These are phyloP conservation scores for Umbilicaria muhlenbergii DNA, from an alignment of 495 filamentous ascomycete species.

Conservation along the genomic window DNA sequence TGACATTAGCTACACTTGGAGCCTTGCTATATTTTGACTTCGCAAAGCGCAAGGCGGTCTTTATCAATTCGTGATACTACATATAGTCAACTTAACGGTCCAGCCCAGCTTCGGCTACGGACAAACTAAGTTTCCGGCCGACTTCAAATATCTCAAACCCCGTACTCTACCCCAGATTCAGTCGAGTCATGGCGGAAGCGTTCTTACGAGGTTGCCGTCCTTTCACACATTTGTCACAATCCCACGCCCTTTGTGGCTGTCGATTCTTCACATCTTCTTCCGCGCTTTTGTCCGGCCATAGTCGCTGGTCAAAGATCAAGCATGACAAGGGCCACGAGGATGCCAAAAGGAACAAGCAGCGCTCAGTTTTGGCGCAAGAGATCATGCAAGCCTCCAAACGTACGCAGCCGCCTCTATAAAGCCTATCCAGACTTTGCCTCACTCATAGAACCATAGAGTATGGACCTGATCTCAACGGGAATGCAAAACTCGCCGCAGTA, in stretches of 20 bases:
- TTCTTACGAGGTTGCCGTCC: too few relatives aligned
- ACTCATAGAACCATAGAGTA: constrained; percentile 23
- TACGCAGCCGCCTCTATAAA: not conserved
- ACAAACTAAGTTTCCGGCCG: not conserved
- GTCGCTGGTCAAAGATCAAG: constrained; percentile 82
- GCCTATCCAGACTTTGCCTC: constrained; percentile 7
- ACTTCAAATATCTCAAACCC: too few relatives aligned
- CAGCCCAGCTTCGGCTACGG: not conserved
- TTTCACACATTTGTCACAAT: too few relatives aligned
- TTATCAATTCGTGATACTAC: not conserved
- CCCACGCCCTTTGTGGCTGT: not conserved
- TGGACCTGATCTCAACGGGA: constrained; percentile 57
- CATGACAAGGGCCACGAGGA: constrained; percentile 85
- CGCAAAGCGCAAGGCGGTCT: not conserved
- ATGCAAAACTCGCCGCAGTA: constrained; percentile 54
- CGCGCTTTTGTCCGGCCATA: constrained; percentile 52
- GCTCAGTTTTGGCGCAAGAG: constrained; percentile 32
- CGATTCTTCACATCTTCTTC: constrained; percentile 16
- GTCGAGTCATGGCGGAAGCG: too few relatives aligned
- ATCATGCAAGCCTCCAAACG: constrained; percentile 27
- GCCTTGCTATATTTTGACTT: not conserved
- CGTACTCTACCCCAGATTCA: too few relatives aligned
- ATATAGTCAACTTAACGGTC: not conserved
- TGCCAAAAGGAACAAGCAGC: constrained; percentile 33
- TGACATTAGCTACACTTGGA: constrained; percentile 11